Evolutionary conservation across 2,329 filamentous ascomycete species (phyloP).

Genomic region (Epichloe sylvatica): DNA sequence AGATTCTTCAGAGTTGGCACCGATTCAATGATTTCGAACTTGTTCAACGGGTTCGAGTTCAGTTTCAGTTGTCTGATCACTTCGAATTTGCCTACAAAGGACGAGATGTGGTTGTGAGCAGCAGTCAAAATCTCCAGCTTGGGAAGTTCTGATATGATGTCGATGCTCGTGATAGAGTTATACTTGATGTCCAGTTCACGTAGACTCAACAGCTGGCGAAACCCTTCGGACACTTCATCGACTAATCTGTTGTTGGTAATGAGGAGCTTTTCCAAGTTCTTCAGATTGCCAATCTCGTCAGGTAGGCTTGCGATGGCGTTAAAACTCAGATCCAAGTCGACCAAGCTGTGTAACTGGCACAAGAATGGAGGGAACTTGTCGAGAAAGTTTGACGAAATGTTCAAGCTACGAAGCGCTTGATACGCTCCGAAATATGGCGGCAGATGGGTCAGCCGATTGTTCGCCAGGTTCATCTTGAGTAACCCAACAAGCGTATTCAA

Average conservation of each 20-base stretch:
- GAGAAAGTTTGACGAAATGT: constrained; percentile 87
- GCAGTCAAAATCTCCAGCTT: constrained; percentile 77
- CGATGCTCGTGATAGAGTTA: constrained; percentile 78
- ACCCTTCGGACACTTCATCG: constrained; percentile 58
- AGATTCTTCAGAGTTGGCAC: constrained; percentile 73
- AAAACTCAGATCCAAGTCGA: constrained; percentile 94
- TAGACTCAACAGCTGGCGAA: constrained; percentile 60
- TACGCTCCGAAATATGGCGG: constrained; percentile 76
- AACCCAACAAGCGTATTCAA: constrained; percentile 62
- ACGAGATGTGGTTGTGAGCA: constrained; percentile 84
- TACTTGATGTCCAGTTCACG: constrained; percentile 91
- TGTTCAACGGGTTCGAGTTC: constrained; percentile 90
- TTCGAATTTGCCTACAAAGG: constrained; percentile 79
- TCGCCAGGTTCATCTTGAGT: constrained; percentile 81
- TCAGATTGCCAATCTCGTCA: constrained; percentile 61
- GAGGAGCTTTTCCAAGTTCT: constrained; percentile 73
- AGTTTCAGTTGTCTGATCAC: constrained; percentile 72
- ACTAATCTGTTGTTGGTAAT: constrained; percentile 88
- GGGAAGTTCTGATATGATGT: constrained; percentile 71
- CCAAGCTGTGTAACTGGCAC: constrained; percentile 65
- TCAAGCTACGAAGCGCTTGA: constrained; percentile 64
- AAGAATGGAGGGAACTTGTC: constrained; percentile 74
- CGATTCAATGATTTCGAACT: constrained; percentile 67
- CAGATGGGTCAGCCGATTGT: constrained; percentile 71
- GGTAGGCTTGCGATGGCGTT: constrained; percentile 74